Evolutionary conservation across 2,329 filamentous ascomycete species (phyloP), one percentile per base, ranked within the genome.

Genomic region (Alternaria solani): DNA sequence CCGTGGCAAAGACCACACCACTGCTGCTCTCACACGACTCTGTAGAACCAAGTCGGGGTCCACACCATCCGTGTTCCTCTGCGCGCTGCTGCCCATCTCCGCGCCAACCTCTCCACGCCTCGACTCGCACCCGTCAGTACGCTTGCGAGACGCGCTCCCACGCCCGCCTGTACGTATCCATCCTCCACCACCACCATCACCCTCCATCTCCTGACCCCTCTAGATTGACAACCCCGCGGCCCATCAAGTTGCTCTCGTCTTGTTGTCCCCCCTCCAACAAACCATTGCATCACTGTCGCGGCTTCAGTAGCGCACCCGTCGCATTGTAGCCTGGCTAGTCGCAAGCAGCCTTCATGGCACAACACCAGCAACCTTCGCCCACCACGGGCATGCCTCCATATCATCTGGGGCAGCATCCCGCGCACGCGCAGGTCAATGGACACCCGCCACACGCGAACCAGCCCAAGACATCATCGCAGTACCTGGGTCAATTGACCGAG

Each of bases 401-500:
- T 74, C 88, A 89, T 81, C 87, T 86, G 54, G 88, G 88, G 59
- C 87, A 90, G 58, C 88, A 90, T 67, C 85, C 86, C 20, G 86
- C 85, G 62, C 87, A 88, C 64, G 83, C 83, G 62, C 85, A 81
- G 75, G 86, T 80, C 75, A 88, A 80, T 78, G 86, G 72, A 60
- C 79, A 81, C 63, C 84, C 83, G 55, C 84, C 82, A 57, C 87
- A 86, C 70, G 85, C 84, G 61, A 81, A 79, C 48, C 86, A 88
- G 68, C 87, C 87, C 70, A 83, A 86, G 66, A 84, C 86, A 51
- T 86, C 91, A 23, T 88, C 91, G 69, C 91, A 94, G 70, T 90
- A 92, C 75, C 87, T 97, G 54, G 85, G 88, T 6, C 83, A 87
- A 7, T 86, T 94, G 74, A 98, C 96, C 73, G 94, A 98, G 81